Percentiles rank a stretch among this genome's conserved stretches.
phyloP scores from a whole-genome alignment of 2,329 filamentous ascomycete species.

The Talaromyces piceae region DNA sequence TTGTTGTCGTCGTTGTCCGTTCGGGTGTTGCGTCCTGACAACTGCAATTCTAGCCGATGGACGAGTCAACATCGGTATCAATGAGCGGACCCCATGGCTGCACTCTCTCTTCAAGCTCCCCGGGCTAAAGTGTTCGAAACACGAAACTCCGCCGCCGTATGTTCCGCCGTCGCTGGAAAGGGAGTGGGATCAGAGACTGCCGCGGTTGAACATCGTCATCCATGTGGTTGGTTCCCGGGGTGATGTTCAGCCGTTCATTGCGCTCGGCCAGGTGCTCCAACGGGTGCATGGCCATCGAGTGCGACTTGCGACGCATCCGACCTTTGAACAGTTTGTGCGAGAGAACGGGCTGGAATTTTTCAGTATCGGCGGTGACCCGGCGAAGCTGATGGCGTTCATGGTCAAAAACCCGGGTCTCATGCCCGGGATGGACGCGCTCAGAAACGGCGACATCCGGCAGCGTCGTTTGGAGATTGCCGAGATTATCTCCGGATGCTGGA shows the following conservation, averaged over 20 bases:
- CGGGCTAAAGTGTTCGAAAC: conserved; percentile 46
- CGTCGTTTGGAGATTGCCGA: conserved; percentile 67
- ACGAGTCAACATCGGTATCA: conserved; percentile 71
- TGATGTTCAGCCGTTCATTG: conserved; percentile 69
- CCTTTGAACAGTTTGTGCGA: conserved; percentile 61
- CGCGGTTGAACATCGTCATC: conserved; percentile 55
- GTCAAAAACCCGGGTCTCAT: conserved; percentile 81
- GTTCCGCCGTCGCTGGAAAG: conserved; percentile 67
- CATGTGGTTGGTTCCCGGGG: conserved; percentile 69
- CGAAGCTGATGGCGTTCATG: conserved; percentile 80
- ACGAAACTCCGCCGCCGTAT: conserved; percentile 9
- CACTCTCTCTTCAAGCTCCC: conserved; percentile 58
- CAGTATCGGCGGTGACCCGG: conserved; percentile 66
- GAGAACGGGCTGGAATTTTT: conserved; percentile 69
- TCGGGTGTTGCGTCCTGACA: neutral
- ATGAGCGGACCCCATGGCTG: conserved; percentile 59
- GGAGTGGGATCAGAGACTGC: conserved; percentile 38
- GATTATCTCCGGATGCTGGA: conserved; percentile 80
- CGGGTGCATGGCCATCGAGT: conserved; percentile 63
- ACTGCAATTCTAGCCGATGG: conserved; percentile 53
- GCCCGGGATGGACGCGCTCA: conserved; percentile 70
- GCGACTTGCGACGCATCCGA: conserved; percentile 63
- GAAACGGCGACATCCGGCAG: conserved; percentile 68
- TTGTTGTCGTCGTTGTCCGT: neutral
- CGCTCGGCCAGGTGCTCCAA: conserved; percentile 58